Evolutionary conservation across 2,329 filamentous ascomycete species (phyloP).

Genomic region (Fusarium sp.): DNA sequence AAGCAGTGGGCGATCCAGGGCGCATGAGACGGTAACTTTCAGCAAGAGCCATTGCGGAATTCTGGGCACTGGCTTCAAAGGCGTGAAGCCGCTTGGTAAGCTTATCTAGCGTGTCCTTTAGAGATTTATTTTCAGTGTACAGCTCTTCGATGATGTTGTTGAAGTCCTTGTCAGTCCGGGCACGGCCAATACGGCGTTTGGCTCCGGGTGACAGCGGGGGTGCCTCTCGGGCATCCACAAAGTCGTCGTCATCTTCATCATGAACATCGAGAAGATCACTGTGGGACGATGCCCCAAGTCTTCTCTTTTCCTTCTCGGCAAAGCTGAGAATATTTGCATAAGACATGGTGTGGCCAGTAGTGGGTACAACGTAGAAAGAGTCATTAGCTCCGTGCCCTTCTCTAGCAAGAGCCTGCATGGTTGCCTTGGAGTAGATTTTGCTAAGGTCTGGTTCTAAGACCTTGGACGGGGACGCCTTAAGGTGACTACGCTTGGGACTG

Average conservation of each 20-base stretch:
- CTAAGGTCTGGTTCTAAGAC: conserved; percentile 72
- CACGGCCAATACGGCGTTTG: conserved; percentile 53
- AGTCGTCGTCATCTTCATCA: conserved; percentile 82
- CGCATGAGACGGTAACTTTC: conserved; percentile 78
- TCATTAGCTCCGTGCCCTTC: conserved; percentile 72
- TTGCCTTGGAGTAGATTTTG: conserved; percentile 85
- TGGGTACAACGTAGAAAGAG: conserved; percentile 95
- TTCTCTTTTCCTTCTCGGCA: conserved; percentile 72
- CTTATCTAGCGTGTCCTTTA: conserved; percentile 87
- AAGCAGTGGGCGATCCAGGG: conserved; percentile 61
- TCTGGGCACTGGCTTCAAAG: conserved; percentile 92
- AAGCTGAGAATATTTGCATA: conserved; percentile 89
- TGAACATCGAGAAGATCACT: conserved; percentile 57
- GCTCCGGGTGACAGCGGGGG: conserved; percentile 56
- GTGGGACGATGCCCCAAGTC: conserved; percentile 62
- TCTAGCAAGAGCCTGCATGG: conserved; percentile 79
- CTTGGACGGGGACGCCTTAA: conserved; percentile 46
- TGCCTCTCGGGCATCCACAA: conserved; percentile 85
- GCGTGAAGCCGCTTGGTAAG: conserved; percentile 88
- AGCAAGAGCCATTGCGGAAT: conserved; percentile 83
- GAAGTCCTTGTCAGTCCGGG: conserved; percentile 54
- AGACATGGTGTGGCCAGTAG: conserved; percentile 88
- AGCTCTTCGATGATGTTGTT: conserved; percentile 86
- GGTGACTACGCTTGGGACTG: conserved; percentile 51
- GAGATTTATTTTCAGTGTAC: conserved; percentile 83